These are phyloP conservation scores for Chalciporus sp. DNA, from an alignment of 1,284 basidiomycete genomes.

Conservation along the genomic window DNA sequence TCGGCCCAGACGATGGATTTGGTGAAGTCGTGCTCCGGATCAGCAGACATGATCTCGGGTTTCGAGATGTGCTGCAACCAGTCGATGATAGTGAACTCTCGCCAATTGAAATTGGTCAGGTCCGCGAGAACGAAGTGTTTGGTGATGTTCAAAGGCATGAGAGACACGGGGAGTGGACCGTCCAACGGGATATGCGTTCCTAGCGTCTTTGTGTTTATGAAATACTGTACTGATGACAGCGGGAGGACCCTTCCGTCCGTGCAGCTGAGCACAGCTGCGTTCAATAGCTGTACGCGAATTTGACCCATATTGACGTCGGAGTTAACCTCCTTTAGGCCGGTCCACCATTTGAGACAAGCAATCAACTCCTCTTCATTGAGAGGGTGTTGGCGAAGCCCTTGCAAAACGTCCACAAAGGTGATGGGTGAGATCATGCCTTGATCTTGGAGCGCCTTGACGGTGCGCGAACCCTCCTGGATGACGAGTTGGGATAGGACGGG, in stretches of 20 bases:
- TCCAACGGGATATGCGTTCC: slow-evolving; percentile 73
- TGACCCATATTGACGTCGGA: slow-evolving; percentile 40
- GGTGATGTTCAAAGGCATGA: slow-evolving; percentile 75
- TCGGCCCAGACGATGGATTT: slow-evolving; percentile 81
- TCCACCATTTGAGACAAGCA: slow-evolving; percentile 92
- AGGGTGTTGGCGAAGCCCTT: slow-evolving; percentile 76
- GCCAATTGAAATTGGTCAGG: slow-evolving; percentile 78
- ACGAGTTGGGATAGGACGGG: slow-evolving; percentile 76
- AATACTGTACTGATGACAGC: slow-evolving; percentile 71
- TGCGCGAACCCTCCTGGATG: slow-evolving; percentile 60
- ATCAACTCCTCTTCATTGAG: slow-evolving; percentile 77
- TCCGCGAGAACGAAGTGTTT: slow-evolving; percentile 61
- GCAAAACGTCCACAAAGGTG: slow-evolving; percentile 84
- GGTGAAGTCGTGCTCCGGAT: slow-evolving; percentile 68
- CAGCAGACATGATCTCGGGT: slow-evolving; percentile 43
- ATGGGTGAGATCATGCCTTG: slow-evolving; percentile 81
- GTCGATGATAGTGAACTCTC: slow-evolving; percentile 74
- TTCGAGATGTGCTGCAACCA: slow-evolving; percentile 78
- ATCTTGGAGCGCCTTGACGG: slow-evolving; percentile 68
- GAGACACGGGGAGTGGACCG: slow-evolving; percentile 78
- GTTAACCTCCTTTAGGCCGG: slow-evolving; percentile 57
- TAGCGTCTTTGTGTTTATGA: slow-evolving; percentile 72
- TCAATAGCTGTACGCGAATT: slow-evolving; percentile 65
- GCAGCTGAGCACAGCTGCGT: slow-evolving; percentile 65
- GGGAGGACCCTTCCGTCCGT: slow-evolving; percentile 57